Evolutionary conservation across 495 filamentous ascomycete species (phyloP).

Genomic region (Penicillium samsonianum): DNA sequence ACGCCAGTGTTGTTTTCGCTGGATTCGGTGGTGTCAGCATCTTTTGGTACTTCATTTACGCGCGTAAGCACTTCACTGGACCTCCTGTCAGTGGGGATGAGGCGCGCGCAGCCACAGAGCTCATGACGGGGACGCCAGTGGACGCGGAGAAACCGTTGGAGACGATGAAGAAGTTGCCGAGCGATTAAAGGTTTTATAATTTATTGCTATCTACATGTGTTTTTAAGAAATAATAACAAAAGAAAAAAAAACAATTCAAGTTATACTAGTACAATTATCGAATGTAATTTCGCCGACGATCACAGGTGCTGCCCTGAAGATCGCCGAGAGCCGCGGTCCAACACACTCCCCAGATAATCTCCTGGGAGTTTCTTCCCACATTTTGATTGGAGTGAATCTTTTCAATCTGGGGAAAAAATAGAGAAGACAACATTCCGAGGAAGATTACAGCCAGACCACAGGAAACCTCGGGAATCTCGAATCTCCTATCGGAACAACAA

Average conservation of each 20-base stretch:
- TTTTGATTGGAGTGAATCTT: neutral
- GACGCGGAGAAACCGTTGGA: conserved; percentile 25
- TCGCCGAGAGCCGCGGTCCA: conserved; percentile 45
- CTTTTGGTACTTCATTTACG: conserved; percentile 69
- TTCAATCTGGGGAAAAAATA: conserved; percentile 1
- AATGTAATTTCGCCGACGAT: conserved; percentile 14
- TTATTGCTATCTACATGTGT: neutral
- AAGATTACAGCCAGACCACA: conserved; percentile 1
- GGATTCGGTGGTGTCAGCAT: conserved; percentile 57
- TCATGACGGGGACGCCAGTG: conserved; percentile 40
- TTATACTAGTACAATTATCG: neutral
- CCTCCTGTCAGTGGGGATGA: conserved; percentile 57
- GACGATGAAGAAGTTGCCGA: conserved; percentile 24
- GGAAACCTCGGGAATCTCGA: conserved; percentile 4
- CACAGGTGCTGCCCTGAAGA: conserved; percentile 35
- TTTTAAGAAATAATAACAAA: neutral
- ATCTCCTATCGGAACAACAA: neutral
- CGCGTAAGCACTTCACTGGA: conserved; percentile 68
- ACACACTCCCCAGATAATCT: conserved; percentile 13
- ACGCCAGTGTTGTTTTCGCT: conserved; percentile 65
- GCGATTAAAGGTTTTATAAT: conserved; percentile 3
- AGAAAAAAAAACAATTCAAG: neutral
- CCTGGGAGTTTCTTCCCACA: neutral
- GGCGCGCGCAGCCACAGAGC: conserved; percentile 25
- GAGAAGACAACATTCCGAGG: neutral